Percentiles rank a stretch among this genome's conserved stretches.
Evolutionary conservation across 192 early-diverging fungal genomes (phyloP).

Genomic region (Phycomyces nitens): DNA sequence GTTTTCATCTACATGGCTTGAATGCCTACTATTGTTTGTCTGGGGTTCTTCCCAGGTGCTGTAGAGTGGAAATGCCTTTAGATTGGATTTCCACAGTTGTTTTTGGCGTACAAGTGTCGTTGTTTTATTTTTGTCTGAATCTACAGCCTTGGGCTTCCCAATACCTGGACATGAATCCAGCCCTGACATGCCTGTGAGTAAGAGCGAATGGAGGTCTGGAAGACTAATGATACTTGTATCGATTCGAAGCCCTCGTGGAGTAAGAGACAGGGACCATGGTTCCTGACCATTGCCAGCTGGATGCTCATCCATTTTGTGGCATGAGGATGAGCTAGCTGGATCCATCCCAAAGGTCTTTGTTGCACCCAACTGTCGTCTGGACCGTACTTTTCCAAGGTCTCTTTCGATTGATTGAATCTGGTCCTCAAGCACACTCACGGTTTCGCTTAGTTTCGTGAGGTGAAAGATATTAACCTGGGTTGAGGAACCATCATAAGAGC

Average conservation of each 20-base stretch:
- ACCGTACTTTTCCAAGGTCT: constrained; percentile 16
- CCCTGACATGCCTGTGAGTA: constrained; percentile 14
- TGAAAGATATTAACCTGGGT: constrained; percentile 33
- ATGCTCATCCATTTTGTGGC: too few species aligned
- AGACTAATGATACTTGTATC: constrained; percentile 28
- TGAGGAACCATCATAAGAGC: constrained; percentile 29
- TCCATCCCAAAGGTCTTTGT: background rate
- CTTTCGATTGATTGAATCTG: constrained; percentile 20
- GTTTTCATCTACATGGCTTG: constrained; percentile 5
- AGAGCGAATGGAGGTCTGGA: constrained; percentile 20
- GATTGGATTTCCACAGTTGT: background rate
- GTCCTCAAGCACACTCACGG: constrained; percentile 9
- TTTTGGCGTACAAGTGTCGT: background rate
- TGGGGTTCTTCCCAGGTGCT: constrained; percentile 29
- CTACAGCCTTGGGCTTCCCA: background rate
- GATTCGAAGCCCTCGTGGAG: constrained; percentile 20
- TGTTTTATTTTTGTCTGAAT: background rate
- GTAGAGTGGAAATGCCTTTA: constrained; percentile 27
- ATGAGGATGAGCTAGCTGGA: background rate
- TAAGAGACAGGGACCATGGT: constrained; percentile 23
- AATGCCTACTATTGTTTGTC: too few species aligned
- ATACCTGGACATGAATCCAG: constrained; percentile 3
- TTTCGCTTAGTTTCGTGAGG: constrained; percentile 23
- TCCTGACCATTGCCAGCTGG: too few species aligned
- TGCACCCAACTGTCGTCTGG: constrained; percentile 12